A percentile compares a stretch with the other conserved stretches of the same genome.
These are phyloP conservation scores for Monosporascus sp. DNA, from an alignment of 2,329 filamentous ascomycete genomes.

Conservation along the genomic window DNA sequence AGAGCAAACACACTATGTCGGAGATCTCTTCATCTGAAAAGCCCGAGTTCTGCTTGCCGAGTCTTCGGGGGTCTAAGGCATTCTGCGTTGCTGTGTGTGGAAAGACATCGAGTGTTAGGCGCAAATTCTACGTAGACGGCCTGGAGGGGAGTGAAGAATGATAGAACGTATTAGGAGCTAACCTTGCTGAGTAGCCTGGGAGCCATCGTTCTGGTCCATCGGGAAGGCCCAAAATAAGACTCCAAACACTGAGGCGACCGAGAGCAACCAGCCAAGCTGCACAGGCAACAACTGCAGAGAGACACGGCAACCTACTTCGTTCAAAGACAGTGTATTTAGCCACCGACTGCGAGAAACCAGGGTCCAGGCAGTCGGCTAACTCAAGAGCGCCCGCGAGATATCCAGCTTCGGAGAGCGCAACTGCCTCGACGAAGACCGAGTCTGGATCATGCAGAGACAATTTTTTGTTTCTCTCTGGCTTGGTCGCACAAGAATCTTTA, in stretches of 20 bases:
- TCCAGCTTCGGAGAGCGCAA: slow-evolving; percentile 7
- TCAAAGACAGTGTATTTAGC: background rate
- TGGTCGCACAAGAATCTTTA: background rate
- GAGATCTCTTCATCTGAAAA: slow-evolving; percentile 77
- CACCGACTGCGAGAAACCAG: slow-evolving; percentile 19
- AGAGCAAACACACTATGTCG: slow-evolving; percentile 84
- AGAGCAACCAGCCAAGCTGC: background rate
- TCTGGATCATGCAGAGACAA: slow-evolving; percentile 11
- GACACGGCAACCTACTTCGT: slow-evolving; percentile 2
- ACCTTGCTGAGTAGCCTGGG: slow-evolving; percentile 30
- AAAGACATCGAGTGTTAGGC: background rate
- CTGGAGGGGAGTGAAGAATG: background rate
- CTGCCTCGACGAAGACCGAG: slow-evolving; percentile 3
- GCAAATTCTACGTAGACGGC: background rate
- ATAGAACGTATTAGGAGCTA: slow-evolving; percentile 2
- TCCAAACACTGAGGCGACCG: background rate
- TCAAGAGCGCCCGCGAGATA: slow-evolving; percentile 4
- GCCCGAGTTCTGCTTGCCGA: slow-evolving; percentile 76
- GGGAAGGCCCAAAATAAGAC: slow-evolving; percentile 2
- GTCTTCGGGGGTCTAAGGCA: slow-evolving; percentile 72
- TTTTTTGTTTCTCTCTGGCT: background rate
- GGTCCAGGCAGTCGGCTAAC: slow-evolving; percentile 19
- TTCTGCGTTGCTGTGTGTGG: slow-evolving; percentile 63
- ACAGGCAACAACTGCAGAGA: background rate
- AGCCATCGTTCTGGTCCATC: slow-evolving; percentile 25